phyloP scores from a whole-genome alignment of 139 green algal genomes.

The Auxenochlorella protothecoides region DNA sequence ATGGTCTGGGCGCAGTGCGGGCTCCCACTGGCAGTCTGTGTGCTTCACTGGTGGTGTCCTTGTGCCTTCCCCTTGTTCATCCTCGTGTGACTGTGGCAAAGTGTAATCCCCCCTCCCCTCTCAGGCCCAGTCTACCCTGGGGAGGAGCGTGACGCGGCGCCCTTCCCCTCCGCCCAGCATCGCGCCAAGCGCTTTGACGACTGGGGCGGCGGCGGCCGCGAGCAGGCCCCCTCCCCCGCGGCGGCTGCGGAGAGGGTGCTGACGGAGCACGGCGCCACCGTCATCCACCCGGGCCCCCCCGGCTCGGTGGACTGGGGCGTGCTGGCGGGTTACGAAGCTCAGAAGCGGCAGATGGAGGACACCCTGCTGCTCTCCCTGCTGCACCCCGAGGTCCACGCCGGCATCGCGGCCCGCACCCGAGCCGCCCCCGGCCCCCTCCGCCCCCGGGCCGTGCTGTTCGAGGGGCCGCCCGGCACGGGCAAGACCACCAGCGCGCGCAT shows the following conservation, averaged over 20 bases:
- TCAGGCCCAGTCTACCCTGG: not conserved
- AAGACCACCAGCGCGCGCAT: constrained; percentile 80
- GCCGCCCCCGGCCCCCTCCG: constrained; percentile 36
- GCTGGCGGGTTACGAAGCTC: constrained; percentile 71
- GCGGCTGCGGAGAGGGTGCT: constrained; percentile 5
- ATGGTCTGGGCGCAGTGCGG: too few species aligned
- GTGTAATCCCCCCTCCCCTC: too few species aligned
- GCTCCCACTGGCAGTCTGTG: too few species aligned
- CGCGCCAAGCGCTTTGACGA: constrained; percentile 20
- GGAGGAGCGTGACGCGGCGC: constrained; percentile 11
- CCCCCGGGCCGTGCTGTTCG: constrained; percentile 77
- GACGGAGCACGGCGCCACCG: constrained; percentile 18
- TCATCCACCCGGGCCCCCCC: constrained; percentile 35
- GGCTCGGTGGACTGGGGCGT: constrained; percentile 48
- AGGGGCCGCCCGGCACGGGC: constrained; percentile 73
- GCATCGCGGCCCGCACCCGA: constrained; percentile 50
- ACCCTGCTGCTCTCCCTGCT: constrained; percentile 68
- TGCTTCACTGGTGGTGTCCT: too few species aligned
- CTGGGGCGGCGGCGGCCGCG: not conserved
- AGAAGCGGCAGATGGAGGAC: constrained; percentile 86
- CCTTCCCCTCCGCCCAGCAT: not conserved
- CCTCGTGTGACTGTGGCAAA: too few species aligned
- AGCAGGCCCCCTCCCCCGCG: not conserved
- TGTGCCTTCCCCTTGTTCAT: too few species aligned
- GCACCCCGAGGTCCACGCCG: constrained; percentile 69